These are phyloP conservation scores for Tolypocladium tropicale DNA, from an alignment of 2,329 filamentous ascomycete genomes.

Conservation along the genomic window DNA sequence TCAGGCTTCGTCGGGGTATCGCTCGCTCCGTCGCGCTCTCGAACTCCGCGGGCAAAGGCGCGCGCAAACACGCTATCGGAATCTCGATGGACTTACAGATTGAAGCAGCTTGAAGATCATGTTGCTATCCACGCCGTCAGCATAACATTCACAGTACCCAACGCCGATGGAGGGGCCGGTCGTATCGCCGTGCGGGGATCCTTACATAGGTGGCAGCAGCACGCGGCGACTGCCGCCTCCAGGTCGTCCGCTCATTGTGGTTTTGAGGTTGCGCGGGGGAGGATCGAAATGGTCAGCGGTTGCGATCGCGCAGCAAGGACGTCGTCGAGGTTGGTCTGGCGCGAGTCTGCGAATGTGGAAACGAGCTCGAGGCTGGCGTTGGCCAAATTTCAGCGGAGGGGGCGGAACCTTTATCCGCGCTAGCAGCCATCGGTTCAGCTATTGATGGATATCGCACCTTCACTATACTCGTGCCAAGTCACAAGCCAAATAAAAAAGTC, in stretches of 20 bases:
- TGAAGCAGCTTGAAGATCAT: slow-evolving; percentile 68
- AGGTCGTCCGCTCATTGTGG: slow-evolving; percentile 46
- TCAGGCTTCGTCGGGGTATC: background rate
- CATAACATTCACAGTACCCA: background rate
- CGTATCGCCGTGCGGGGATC: slow-evolving; percentile 2
- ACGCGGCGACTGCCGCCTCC: slow-evolving; percentile 51
- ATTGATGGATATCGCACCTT: background rate
- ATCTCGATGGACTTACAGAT: slow-evolving; percentile 23
- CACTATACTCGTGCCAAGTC: no score
- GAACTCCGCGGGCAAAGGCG: background rate
- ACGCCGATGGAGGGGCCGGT: background rate
- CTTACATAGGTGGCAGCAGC: slow-evolving; percentile 46
- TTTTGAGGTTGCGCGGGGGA: background rate
- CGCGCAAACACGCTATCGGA: background rate
- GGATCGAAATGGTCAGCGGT: background rate
- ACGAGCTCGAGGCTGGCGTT: background rate
- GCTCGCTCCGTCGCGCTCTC: background rate
- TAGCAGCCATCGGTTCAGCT: background rate
- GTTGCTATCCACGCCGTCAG: slow-evolving; percentile 21
- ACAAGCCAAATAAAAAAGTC: no score
- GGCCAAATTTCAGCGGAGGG: slow-evolving; percentile 1
- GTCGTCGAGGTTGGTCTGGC: background rate
- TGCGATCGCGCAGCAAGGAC: background rate
- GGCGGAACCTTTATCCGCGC: background rate
- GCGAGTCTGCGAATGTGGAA: background rate